Evolutionary conservation across 2,329 filamentous ascomycete species (phyloP).

Genomic region (Pyrenochaeta sp.): DNA sequence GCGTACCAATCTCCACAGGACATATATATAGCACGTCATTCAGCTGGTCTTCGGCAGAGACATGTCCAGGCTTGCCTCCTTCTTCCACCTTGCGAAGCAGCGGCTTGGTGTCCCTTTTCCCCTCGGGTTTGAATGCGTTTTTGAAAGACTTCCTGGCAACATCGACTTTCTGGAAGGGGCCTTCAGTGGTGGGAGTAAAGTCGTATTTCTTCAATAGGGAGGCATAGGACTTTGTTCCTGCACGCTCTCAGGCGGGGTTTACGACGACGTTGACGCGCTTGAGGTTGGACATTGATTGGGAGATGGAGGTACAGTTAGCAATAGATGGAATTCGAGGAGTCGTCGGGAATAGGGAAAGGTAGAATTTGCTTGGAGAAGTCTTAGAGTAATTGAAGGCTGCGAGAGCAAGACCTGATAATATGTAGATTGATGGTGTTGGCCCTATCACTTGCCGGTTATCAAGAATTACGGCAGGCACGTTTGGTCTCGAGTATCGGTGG

Average conservation of each 20-base stretch:
- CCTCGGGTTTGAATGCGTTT: slow-evolving; percentile 17
- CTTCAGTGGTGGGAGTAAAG: slow-evolving; percentile 9
- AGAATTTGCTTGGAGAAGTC: slow-evolving; percentile 1
- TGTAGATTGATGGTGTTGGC: too few species aligned
- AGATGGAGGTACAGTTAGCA: not conserved
- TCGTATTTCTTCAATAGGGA: slow-evolving; percentile 64
- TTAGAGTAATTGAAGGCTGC: slow-evolving; percentile 6
- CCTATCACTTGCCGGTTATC: too few species aligned
- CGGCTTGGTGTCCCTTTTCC: not conserved
- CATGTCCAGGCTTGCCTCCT: slow-evolving; percentile 54
- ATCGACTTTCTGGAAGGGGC: slow-evolving; percentile 19
- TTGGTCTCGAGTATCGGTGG: too few species aligned
- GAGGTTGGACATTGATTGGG: slow-evolving; percentile 19
- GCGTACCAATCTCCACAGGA: slow-evolving; percentile 69
- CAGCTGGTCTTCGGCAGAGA: slow-evolving; percentile 69
- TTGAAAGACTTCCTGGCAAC: slow-evolving; percentile 17
- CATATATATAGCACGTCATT: slow-evolving; percentile 73
- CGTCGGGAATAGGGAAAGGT: slow-evolving; percentile 8
- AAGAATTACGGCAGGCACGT: too few species aligned
- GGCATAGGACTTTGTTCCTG: slow-evolving; percentile 69
- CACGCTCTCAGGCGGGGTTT: slow-evolving; percentile 33
- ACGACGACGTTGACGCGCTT: slow-evolving; percentile 31
- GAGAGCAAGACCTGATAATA: too few species aligned
- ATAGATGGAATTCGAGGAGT: not conserved
- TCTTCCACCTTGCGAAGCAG: slow-evolving; percentile 7